Evolutionary conservation across 345 rosid genomes (phyloP).

Genomic region (Sonneratia alba): DNA sequence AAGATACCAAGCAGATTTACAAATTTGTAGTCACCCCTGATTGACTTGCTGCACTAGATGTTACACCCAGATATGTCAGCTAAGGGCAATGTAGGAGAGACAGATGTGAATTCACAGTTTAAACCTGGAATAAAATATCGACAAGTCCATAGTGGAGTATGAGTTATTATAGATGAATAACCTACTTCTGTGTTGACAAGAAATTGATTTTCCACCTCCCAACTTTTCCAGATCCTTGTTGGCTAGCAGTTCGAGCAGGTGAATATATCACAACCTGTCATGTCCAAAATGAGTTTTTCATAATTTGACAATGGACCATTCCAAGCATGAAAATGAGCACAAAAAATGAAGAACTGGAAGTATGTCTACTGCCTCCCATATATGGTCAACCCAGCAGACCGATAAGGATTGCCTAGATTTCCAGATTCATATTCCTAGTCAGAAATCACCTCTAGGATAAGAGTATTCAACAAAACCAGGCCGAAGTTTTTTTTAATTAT

Average conservation of each 20-base stretch:
- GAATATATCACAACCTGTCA: conserved; percentile 76
- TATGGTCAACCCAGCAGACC: not conserved
- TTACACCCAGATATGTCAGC: not conserved
- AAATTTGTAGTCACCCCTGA: not conserved
- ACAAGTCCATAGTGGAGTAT: not conserved
- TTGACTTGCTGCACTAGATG: not conserved
- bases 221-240: conserved; percentile 92
- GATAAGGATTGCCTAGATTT: not conserved
- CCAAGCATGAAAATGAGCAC: not conserved
- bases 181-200: conserved; percentile 82
- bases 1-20: not conserved
- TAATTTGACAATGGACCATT: not conserved
- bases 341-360: not conserved
- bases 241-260: conserved; percentile 75
- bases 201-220: conserved; percentile 95
- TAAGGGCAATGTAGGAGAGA: not conserved
- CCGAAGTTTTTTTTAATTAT: too few species aligned
- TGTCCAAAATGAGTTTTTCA: not conserved
- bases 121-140: not conserved
- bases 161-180: not conserved
- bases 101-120: not conserved
- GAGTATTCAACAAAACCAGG: not conserved
- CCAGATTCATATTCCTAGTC: not conserved
- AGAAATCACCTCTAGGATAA: not conserved
- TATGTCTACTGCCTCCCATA: not conserved